phyloP scores from a whole-genome alignment of 2,329 filamentous ascomycete genomes.

The Fusarium goolgardi region DNA sequence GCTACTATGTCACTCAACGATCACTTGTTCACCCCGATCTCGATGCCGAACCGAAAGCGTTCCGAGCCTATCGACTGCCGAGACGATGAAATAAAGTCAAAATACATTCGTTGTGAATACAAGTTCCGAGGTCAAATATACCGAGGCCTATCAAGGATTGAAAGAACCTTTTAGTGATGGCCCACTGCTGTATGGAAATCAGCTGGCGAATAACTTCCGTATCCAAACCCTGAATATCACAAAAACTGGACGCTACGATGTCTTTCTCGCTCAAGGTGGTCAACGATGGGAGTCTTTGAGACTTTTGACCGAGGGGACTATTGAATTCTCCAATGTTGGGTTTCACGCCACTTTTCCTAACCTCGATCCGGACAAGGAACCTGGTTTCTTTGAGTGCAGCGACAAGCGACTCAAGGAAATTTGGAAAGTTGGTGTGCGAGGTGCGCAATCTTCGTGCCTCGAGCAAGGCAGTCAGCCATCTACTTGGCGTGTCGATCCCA shows the following conservation, averaged over 20 bases:
- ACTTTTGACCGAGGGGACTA: slow-evolving; percentile 3
- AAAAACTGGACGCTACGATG: slow-evolving; percentile 4
- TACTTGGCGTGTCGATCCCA: slow-evolving; percentile 4
- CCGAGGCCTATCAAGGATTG: not conserved
- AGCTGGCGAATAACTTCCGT: slow-evolving; percentile 10
- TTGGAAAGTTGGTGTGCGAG: not conserved
- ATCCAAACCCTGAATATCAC: slow-evolving; percentile 16
- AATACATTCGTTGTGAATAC: not conserved
- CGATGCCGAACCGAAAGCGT: slow-evolving; percentile 1
- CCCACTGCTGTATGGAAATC: slow-evolving; percentile 7
- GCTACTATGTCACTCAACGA: not conserved
- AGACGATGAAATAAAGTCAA: not conserved
- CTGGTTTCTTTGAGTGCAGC: slow-evolving; percentile 5
- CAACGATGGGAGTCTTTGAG: slow-evolving; percentile 8
- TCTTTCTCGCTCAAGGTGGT: slow-evolving; percentile 9
- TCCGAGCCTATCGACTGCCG: not conserved
- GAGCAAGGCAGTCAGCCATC: not conserved
- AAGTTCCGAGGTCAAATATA: not conserved
- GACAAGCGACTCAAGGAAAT: slow-evolving; percentile 9
- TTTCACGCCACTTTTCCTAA: not conserved
- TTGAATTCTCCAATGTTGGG: not conserved
- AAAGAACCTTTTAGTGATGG: slow-evolving; percentile 15
- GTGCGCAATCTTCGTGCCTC: slow-evolving; percentile 1
- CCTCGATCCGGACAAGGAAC: not conserved
- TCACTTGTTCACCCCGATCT: not conserved